Percentiles rank a stretch among this genome's conserved stretches.
Evolutionary conservation across 495 filamentous ascomycete species (phyloP).

Genomic region (Aspergillus panamensis): DNA sequence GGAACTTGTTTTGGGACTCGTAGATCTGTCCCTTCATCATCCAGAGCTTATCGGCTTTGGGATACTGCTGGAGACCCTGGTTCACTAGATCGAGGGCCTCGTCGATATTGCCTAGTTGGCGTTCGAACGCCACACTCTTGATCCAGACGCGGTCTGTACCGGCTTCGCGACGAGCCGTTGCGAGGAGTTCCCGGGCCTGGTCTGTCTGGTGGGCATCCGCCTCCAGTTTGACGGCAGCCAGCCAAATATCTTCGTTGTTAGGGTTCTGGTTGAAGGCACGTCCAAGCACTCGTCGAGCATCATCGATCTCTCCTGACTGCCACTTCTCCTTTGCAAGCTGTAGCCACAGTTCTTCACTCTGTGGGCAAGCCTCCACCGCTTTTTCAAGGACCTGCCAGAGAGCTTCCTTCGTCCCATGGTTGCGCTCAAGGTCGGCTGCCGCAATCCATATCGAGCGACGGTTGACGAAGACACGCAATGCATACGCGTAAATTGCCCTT

Average conservation of each 20-base stretch:
- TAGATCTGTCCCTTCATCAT: constrained; percentile 99
- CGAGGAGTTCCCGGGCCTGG: constrained; percentile 75
- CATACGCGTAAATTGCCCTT: constrained; percentile 88
- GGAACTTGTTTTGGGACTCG: constrained; percentile 68
- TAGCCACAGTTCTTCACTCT: constrained; percentile 90
- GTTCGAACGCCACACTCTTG: constrained; percentile 88
- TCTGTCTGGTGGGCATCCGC: constrained; percentile 78
- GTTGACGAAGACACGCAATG: constrained; percentile 79
- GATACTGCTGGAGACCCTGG: constrained; percentile 84
- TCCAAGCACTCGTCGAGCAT: constrained; percentile 76
- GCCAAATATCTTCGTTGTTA: constrained; percentile 95
- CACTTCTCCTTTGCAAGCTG: constrained; percentile 92
- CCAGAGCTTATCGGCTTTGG: constrained; percentile 83
- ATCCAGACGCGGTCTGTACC: constrained; percentile 96
- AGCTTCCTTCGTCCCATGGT: constrained; percentile 80
- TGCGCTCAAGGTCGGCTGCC: constrained; percentile 85
- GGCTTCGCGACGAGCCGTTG: constrained; percentile 76
- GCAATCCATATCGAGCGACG: constrained; percentile 82
- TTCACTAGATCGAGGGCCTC: constrained; percentile 82
- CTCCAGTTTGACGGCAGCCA: constrained; percentile 91
- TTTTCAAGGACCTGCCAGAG: constrained; percentile 85
- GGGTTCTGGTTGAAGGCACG: constrained; percentile 89
- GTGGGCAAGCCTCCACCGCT: constrained; percentile 87
- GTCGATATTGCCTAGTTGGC: constrained; percentile 73
- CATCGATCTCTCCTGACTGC: constrained; percentile 79